phyloP scores from a whole-genome alignment of 2,329 filamentous ascomycete species.

The Alternaria brassicicola region DNA sequence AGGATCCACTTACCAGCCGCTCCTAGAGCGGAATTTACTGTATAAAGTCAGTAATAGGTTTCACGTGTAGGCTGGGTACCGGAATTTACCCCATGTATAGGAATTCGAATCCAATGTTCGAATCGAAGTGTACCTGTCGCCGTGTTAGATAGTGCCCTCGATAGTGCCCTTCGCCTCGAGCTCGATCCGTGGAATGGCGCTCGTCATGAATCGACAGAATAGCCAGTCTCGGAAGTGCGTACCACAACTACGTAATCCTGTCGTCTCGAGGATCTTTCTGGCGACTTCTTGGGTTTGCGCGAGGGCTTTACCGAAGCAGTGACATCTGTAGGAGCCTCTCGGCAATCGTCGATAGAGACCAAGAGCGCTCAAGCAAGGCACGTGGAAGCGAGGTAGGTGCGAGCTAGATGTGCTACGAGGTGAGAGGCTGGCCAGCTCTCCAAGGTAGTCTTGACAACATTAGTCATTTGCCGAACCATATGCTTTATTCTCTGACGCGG shows the following conservation, averaged over 20 bases:
- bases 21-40: conserved; percentile 42
- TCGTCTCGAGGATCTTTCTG: neutral
- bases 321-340: conserved; percentile 3
- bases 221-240: neutral
- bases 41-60: conserved; percentile 16
- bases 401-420: neutral
- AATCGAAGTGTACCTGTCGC: conserved; percentile 7
- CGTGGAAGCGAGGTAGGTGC: conserved; percentile 3
- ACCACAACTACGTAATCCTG: conserved; percentile 5
- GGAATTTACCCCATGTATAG: conserved; percentile 13
- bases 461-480: conserved; percentile 9
- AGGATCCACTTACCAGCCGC: conserved; percentile 37
- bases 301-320: neutral
- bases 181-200: neutral
- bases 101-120: conserved; percentile 2
- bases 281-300: neutral
- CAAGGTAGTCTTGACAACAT: conserved; percentile 7
- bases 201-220: neutral
- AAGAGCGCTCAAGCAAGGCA: neutral
- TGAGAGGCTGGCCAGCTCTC: neutral
- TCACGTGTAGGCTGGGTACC: neutral
- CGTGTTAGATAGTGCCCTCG: conserved; percentile 4
- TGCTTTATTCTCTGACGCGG: conserved; percentile 4
- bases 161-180: neutral
- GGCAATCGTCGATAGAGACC: neutral